phyloP scores from a whole-genome alignment of 495 filamentous ascomycete genomes.

The Daldinia loculata region DNA sequence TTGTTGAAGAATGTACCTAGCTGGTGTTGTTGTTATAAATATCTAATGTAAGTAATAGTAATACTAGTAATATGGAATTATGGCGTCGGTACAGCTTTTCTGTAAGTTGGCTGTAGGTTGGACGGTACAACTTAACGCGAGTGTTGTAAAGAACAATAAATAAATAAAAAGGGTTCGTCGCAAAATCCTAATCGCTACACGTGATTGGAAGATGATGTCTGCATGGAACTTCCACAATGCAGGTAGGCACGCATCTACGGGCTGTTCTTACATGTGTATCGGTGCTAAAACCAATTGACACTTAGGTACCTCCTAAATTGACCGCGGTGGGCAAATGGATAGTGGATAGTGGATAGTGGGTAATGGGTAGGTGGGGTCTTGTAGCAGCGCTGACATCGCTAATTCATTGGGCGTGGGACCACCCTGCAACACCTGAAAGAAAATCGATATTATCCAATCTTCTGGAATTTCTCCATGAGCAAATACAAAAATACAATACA shows the following conservation, averaged over 20 bases:
- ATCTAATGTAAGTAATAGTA: not conserved
- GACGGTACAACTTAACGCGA: not conserved
- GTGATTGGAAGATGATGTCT: constrained; percentile 27
- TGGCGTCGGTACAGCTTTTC: not conserved
- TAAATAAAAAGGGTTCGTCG: not conserved
- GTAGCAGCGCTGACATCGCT: constrained; percentile 33
- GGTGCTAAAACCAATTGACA: constrained; percentile 10
- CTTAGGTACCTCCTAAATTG: no score
- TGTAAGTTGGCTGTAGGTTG: not conserved
- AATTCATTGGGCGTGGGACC: constrained; percentile 36
- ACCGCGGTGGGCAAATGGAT: not conserved
- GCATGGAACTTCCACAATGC: not conserved
- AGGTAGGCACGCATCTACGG: not conserved
- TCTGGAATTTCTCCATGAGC: constrained; percentile 21
- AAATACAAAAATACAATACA: constrained; percentile 1
- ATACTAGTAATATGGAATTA: not conserved
- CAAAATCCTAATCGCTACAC: constrained; percentile 13
- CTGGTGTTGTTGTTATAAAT: not conserved
- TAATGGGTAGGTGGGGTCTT: constrained; percentile 16
- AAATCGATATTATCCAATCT: constrained; percentile 39
- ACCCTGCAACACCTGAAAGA: constrained; percentile 20
- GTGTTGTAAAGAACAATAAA: not conserved
- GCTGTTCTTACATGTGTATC: not conserved
- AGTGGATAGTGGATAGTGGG: not conserved
- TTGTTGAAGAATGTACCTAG: not conserved